phyloP scores from a whole-genome alignment of 2,329 filamentous ascomycete species.

The Colletotrichum tofieldiae region DNA sequence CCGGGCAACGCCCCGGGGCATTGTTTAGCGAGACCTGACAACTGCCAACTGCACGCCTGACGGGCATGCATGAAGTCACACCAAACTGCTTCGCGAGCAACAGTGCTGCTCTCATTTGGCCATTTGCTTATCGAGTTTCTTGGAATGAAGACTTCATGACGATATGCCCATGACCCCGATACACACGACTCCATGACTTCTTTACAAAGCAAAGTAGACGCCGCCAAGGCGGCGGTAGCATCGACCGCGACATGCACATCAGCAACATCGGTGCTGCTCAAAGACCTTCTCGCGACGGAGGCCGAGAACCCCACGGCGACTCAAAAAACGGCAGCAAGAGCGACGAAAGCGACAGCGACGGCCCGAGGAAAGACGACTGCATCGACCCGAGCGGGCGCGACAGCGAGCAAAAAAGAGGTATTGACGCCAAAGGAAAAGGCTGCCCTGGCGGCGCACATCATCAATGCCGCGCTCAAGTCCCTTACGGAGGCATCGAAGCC shows the following conservation, averaged over 20 bases:
- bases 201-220: conserved; percentile 60
- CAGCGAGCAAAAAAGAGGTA: conserved; percentile 55
- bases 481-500: conserved; percentile 77
- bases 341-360: conserved; percentile 48
- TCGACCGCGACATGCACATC: conserved; percentile 69
- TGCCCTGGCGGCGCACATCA: conserved; percentile 79
- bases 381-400: conserved; percentile 50
- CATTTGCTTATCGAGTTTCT: not conserved
- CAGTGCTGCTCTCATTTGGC: conserved; percentile 33
- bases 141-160: conserved; percentile 45
- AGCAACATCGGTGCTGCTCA: conserved; percentile 62
- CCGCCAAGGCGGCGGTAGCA: conserved; percentile 69
- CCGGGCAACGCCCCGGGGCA: conserved; percentile 39
- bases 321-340: conserved; percentile 44
- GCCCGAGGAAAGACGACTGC: conserved; percentile 48
- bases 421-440: conserved; percentile 74
- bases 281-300: conserved; percentile 61
- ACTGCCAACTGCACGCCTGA: conserved; percentile 37
- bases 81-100: conserved; percentile 33
- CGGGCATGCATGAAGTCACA: conserved; percentile 32
- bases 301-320: conserved; percentile 39
- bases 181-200: conserved; percentile 58
- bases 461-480: conserved; percentile 79
- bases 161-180: conserved; percentile 51
- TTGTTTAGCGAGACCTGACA: conserved; percentile 44